phyloP scores from a whole-genome alignment of 495 filamentous ascomycete genomes.

The Penicillium longicatenatum region DNA sequence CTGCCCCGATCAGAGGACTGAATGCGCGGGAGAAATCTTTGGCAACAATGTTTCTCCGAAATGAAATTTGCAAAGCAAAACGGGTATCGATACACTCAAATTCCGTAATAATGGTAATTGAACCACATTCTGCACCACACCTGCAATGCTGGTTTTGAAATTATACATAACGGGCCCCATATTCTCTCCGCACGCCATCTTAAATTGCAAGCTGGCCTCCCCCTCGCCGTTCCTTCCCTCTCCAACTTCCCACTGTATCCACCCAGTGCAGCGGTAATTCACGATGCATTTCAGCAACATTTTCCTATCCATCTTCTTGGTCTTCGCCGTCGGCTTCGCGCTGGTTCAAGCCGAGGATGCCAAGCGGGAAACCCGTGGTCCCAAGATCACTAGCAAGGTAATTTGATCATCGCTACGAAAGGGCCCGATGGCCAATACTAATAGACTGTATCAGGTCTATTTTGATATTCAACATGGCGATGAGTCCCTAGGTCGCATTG shows the following conservation, averaged over 20 bases:
- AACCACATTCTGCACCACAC: not conserved
- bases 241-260: conserved; percentile 12
- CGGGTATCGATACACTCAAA: not conserved
- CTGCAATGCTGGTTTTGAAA: not conserved
- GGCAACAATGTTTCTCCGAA: conserved; percentile 43
- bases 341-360: conserved; percentile 72
- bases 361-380: conserved; percentile 75
- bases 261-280: conserved; percentile 23
- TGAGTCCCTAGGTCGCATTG: conserved; percentile 79
- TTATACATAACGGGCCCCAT: conserved; percentile 10
- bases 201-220: conserved; percentile 46
- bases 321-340: conserved; percentile 64
- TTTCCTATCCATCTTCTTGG: conserved; percentile 68
- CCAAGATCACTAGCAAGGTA: conserved; percentile 95
- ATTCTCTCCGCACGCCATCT: conserved; percentile 32
- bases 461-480: conserved; percentile 95
- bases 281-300: conserved; percentile 51
- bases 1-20: not conserved
- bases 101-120: conserved; percentile 16
- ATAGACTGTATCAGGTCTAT: conserved; percentile 60
- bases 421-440: conserved; percentile 8
- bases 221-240: conserved; percentile 15
- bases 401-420: not conserved
- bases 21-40: conserved; percentile 29
- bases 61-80: conserved; percentile 3